phyloP scores from a whole-genome alignment of 768 basidiomycete species.

The Pisolithus sp. region DNA sequence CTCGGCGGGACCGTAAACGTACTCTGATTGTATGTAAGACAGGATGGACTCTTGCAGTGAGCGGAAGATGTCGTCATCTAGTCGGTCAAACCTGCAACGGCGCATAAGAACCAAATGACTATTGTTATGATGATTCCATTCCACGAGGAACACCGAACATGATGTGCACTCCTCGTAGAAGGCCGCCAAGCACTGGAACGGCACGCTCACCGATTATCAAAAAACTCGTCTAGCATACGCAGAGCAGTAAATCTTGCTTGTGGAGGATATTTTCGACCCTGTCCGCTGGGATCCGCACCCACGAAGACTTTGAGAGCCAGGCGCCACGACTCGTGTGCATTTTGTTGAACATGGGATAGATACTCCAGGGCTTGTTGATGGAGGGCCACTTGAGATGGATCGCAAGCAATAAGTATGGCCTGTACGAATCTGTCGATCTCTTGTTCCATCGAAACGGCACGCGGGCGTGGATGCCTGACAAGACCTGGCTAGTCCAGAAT shows the following conservation, averaged over 20 bases:
- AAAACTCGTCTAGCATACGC: conserved; percentile 73
- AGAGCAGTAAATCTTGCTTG: conserved; percentile 78
- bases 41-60: conserved; percentile 72
- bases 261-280: conserved; percentile 52
- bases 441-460: conserved; percentile 50
- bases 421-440: conserved; percentile 72
- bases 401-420: conserved; percentile 84
- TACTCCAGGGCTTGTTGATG: conserved; percentile 87
- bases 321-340: conserved; percentile 72
- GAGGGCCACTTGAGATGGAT: conserved; percentile 61
- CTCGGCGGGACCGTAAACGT: conserved; percentile 80
- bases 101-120: conserved; percentile 4
- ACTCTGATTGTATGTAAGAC: conserved; percentile 83
- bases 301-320: conserved; percentile 73
- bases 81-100: conserved; percentile 49
- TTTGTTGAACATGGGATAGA: conserved; percentile 69
- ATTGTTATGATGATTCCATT: background rate
- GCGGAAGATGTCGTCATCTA: conserved; percentile 65
- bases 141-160: background rate
- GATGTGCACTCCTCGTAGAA: background rate
- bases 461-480: conserved; percentile 14
- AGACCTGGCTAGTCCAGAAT: conserved; percentile 8
- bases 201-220: conserved; percentile 68
- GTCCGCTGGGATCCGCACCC: conserved; percentile 52
- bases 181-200: conserved; percentile 1